Conservation (phyloP, 306 rosid genomes). For the Cucurbita ficifolia region DNA sequence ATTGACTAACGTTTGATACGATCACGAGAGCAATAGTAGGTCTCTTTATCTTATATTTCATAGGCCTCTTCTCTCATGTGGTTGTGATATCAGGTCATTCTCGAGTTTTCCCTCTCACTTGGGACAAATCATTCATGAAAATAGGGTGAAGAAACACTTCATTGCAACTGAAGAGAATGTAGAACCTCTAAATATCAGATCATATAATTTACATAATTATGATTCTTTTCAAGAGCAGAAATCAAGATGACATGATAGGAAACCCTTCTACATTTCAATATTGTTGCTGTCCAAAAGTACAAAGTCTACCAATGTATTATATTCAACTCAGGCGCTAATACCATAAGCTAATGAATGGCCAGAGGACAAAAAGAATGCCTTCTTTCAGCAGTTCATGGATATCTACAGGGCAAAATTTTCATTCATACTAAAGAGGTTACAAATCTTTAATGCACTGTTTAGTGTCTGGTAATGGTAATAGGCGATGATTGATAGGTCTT, state of each 20-base stretch:
- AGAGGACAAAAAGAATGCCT: not conserved
- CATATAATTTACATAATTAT: no score
- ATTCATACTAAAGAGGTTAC: slow-evolving; percentile 6
- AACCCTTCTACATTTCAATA: not conserved
- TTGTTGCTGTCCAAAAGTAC: not conserved
- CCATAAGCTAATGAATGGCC: not conserved
- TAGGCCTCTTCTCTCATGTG: no score
- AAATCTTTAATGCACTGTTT: slow-evolving; percentile 42
- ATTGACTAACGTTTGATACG: no score
- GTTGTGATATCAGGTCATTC: no score
- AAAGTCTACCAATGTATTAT: not conserved
- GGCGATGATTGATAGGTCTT: slow-evolving; percentile 43
- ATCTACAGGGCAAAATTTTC: not conserved
- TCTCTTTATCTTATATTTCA: no score
- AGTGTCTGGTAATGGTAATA: slow-evolving; percentile 61
- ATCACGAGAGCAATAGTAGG: no score
- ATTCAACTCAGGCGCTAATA: not conserved
- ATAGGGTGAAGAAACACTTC: no score
- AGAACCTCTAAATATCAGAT: no score
- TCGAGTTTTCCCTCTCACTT: no score
- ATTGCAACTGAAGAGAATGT: no score
- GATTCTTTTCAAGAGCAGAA: not conserved
- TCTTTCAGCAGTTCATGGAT: not conserved
- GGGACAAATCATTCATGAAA: no score
- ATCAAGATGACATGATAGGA: not conserved